Percentiles rank a stretch among this genome's conserved stretches.
Conservation (phyloP, 768 basidiomycete species). For the Rhodotorula diobovata region DNA sequence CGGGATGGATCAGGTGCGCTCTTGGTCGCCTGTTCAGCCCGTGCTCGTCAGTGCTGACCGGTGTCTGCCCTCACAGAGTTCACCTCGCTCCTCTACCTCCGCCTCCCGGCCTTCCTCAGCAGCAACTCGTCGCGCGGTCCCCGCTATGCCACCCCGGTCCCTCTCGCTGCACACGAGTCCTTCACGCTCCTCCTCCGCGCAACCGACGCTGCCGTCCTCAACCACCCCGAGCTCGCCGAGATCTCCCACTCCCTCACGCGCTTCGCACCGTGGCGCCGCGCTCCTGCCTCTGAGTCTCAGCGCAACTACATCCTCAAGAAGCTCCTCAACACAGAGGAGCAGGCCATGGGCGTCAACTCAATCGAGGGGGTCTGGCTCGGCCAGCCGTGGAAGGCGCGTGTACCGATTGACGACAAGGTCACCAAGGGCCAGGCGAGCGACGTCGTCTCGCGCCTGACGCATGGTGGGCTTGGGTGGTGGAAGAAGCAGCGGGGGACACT, state of each 20-base stretch:
- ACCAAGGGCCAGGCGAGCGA: constrained; percentile 76
- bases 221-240: neutral
- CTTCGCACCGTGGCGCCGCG: neutral
- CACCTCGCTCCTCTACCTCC: constrained; percentile 3
- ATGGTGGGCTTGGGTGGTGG: constrained; percentile 54
- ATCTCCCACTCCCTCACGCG: constrained; percentile 4
- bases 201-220: constrained; percentile 6
- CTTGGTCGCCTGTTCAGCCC: neutral
- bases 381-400: constrained; percentile 37
- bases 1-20: neutral
- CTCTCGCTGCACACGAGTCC: constrained; percentile 2
- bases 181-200: constrained; percentile 16
- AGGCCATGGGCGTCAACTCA: neutral
- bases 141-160: neutral
- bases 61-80: neutral
- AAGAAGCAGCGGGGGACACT: neutral
- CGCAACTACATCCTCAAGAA: constrained; percentile 8
- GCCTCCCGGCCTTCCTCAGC: neutral
- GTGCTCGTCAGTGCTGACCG: neutral
- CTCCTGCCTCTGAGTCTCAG: constrained; percentile 45
- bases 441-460: constrained; percentile 69
- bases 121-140: neutral
- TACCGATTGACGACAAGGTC: constrained; percentile 48
- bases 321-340: neutral
- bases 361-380: constrained; percentile 40